Evolutionary conservation across 2,329 filamentous ascomycete genomes (phyloP).

Genomic region (Claviceps maximensis): DNA sequence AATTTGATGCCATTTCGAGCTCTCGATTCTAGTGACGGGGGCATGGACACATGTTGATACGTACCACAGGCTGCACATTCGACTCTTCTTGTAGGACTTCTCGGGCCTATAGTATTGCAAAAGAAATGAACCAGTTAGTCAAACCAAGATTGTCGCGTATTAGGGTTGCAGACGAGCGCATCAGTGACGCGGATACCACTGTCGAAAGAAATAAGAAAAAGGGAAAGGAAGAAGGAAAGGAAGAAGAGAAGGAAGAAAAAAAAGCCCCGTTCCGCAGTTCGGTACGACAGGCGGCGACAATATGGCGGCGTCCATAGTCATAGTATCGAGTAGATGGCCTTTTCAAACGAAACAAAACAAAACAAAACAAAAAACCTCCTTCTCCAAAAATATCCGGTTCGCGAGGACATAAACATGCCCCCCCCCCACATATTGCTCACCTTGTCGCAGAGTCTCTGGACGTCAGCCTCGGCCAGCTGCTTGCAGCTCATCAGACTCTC

Average conservation of each 20-base stretch:
- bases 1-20: not conserved
- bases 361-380: not conserved
- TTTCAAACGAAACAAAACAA: not conserved
- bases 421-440: constrained; percentile 32
- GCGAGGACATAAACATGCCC: not conserved
- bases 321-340: not conserved
- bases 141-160: not conserved
- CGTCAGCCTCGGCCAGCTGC: constrained; percentile 87
- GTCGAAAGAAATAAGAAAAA: not conserved
- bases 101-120: constrained; percentile 49
- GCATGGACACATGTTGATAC: constrained; percentile 18
- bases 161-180: not conserved
- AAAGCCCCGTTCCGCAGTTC: not conserved
- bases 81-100: constrained; percentile 96
- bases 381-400: not conserved
- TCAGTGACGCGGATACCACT: not conserved
- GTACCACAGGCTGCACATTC: constrained; percentile 96
- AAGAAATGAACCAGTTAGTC: constrained; percentile 16
- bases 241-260: not conserved
- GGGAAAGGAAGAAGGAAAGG: too few species aligned
- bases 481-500: constrained; percentile 98
- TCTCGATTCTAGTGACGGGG: not conserved
- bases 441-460: constrained; percentile 96
- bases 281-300: not conserved
- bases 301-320: not conserved